phyloP scores from a whole-genome alignment of 2,329 filamentous ascomycete genomes.

The Calonectria montana region DNA sequence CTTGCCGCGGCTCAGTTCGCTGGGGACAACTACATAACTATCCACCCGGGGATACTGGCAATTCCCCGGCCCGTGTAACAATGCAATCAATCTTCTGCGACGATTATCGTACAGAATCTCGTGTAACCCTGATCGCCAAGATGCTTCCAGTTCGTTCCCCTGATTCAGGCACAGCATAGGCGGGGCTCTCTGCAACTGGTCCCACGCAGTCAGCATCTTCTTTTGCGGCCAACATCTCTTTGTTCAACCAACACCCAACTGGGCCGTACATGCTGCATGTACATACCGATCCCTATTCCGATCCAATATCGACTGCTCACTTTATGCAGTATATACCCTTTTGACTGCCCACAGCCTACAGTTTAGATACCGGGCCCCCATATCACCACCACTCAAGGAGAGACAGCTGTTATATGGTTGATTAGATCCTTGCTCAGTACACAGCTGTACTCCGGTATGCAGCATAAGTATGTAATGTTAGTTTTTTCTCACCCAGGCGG shows the following conservation, averaged over 20 bases:
- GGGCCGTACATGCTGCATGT: background rate
- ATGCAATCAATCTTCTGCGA: background rate
- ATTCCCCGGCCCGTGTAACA: background rate
- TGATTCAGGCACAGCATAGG: background rate
- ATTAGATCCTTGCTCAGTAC: no score
- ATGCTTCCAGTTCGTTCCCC: background rate
- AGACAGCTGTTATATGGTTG: no score
- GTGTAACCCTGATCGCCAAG: background rate
- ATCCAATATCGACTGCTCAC: background rate
- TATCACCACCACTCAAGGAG: no score
- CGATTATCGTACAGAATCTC: background rate
- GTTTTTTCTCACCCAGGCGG: no score
- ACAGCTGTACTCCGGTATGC: no score
- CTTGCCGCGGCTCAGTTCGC: background rate
- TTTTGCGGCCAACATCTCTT: background rate
- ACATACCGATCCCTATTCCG: background rate
- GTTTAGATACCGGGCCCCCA: no score
- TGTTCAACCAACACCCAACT: background rate
- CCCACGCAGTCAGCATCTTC: background rate
- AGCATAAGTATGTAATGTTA: no score
- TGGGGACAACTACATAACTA: background rate
- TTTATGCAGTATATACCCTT: no score
- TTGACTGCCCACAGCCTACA: no score
- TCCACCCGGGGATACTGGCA: background rate
- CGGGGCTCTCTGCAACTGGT: background rate